Base-by-base conservation (phyloP, 257 asterid species). In the Rhazya stricta region DNA sequence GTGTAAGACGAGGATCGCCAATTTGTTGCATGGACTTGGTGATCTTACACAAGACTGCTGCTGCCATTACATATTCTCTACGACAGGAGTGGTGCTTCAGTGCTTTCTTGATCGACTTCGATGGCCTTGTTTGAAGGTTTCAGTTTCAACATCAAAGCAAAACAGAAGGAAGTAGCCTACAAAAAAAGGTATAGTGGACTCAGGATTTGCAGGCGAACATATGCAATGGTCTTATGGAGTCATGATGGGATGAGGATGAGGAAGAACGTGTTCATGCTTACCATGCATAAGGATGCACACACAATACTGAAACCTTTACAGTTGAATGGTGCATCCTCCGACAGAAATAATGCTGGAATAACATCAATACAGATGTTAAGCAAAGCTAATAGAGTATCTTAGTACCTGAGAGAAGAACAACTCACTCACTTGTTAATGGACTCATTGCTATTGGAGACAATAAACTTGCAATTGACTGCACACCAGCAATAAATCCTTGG, bases 271-370 rank as follows among this genome's bases (percentile, higher is more conserved):
- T 1, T 21, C 43, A 53, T 39, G 72, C 86, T 85, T 90, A 90
- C 97, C 88, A 90, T 85, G 86, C 95, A 86, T 25, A 88, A 69
- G 65, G 97, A 89, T 29, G 98, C 98, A 58, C 90, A 79, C 43
- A 94, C 78, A 76, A 94, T 87, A 74, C 98, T 91, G 87, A 94
- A 94, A 74, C 98, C 98, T 83, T 90, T 94, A 77, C 97, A 94
- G 79, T 92, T 39, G 84, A 94, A 94, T 51, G 98, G 98, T 10
- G 98, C 93, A n/a, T 88, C 74, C 69, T 86, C 72, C 3, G 97
- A 94, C 32, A 94, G 84, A 80, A 91, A 94, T 91, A 89, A 87
- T 3, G 96, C 98, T 94, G 97, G 29, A 80, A 79, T 54, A 58
- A 83, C 48, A 83, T 54, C 56, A 71, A 46, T 70, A 60, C 36